These are phyloP conservation scores for Pyricularia sp. DNA, from an alignment of 2,329 filamentous ascomycete genomes.

Conservation along the genomic window DNA sequence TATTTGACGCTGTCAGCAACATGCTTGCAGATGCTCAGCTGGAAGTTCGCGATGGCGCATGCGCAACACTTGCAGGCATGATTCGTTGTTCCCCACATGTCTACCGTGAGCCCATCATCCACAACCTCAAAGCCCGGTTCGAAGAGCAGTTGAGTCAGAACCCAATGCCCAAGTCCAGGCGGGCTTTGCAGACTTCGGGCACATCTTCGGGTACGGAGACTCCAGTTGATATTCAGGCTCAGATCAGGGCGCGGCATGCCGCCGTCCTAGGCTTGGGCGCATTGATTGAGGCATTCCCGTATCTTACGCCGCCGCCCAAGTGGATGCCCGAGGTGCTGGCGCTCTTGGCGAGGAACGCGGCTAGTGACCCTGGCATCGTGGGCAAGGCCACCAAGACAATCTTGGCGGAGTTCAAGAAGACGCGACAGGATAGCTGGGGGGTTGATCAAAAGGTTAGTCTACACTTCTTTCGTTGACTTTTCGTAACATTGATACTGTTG, in stretches of 20 bases:
- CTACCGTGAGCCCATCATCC: conserved; percentile 67
- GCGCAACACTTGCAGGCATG: conserved; percentile 89
- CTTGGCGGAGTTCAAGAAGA: conserved; percentile 97
- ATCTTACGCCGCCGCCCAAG: conserved; percentile 75
- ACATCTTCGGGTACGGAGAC: conserved; percentile 8
- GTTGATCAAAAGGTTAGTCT: conserved; percentile 85
- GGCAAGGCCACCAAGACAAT: conserved; percentile 93
- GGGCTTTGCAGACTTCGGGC: conserved; percentile 49
- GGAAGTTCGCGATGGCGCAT: conserved; percentile 60
- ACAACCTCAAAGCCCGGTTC: conserved; percentile 65
- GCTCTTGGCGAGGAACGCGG: conserved; percentile 69
- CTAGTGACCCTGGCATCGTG: conserved; percentile 79
- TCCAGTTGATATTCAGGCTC: conserved; percentile 54
- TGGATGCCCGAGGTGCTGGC: conserved; percentile 95
- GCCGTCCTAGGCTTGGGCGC: conserved; percentile 85
- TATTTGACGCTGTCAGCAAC: conserved; percentile 86
- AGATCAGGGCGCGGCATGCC: conserved; percentile 73
- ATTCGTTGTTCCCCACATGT: conserved; percentile 81
- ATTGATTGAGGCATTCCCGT: conserved; percentile 90
- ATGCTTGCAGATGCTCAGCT: conserved; percentile 38
- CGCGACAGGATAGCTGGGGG: conserved; percentile 94
- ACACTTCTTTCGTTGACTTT: background rate
- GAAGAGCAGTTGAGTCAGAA: conserved; percentile 65
- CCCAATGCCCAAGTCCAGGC: conserved; percentile 67
- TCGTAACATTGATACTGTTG: background rate